These are phyloP conservation scores for Centaurea solstitialis DNA, from an alignment of 129 eudicot genomes.

Conservation along the genomic window DNA sequence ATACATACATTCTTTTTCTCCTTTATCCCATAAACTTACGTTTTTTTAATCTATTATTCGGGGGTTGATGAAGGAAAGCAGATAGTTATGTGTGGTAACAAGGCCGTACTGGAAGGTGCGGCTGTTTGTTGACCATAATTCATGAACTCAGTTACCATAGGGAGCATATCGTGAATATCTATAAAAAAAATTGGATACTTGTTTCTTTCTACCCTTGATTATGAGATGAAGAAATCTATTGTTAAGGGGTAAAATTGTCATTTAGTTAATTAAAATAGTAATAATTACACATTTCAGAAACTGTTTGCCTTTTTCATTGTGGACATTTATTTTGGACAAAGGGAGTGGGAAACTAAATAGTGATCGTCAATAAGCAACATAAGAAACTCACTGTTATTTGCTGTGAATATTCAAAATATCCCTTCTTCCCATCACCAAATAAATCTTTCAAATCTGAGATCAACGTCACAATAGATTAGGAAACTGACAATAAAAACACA, in stretches of 20 bases:
- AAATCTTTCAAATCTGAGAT: slow-evolving; percentile 66
- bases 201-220: not conserved
- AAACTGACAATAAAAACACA: slow-evolving; percentile 7
- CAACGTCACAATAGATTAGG: slow-evolving; percentile 10
- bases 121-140: no score
- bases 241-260: not conserved
- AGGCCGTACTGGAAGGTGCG: no score
- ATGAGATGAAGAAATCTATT: not conserved
- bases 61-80: no score
- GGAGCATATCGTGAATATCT: no score
- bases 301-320: not conserved
- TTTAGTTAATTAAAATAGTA: not conserved
- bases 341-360: not conserved
- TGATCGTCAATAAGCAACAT: not conserved
- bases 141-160: no score
- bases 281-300: not conserved
- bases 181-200: no score
- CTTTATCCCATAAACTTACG: no score
- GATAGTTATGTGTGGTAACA: no score
- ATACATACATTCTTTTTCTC: no score
- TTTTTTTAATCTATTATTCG: no score
- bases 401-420: slow-evolving; percentile 79
- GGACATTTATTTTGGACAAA: not conserved
- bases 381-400: slow-evolving; percentile 62
- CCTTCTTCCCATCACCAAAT: slow-evolving; percentile 62